phyloP scores from a whole-genome alignment of 257 asterid genomes.

The Gynochthodes officinalis region DNA sequence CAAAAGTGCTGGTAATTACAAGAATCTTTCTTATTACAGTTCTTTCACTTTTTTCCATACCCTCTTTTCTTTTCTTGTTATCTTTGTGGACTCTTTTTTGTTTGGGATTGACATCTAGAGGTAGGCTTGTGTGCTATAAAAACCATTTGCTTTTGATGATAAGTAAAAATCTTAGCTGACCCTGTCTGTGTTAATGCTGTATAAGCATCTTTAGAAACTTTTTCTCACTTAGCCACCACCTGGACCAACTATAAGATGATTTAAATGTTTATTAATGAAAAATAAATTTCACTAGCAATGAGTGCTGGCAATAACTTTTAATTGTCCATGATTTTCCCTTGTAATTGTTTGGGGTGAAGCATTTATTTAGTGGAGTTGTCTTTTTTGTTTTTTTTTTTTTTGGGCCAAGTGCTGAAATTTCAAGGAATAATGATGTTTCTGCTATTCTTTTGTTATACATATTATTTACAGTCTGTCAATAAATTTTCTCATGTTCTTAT shows the following conservation, averaged over 20 bases:
- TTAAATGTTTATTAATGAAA: background rate
- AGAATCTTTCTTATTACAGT: background rate
- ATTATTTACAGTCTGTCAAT: background rate
- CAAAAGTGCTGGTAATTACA: constrained; percentile 80
- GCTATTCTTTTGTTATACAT: background rate
- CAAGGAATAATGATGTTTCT: background rate
- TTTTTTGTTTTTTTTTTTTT: background rate
- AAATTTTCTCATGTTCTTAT: background rate
- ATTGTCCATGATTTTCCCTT: background rate
- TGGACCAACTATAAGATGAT: background rate
- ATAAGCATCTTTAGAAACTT: background rate
- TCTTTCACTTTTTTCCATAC: background rate
- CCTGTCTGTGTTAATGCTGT: background rate
- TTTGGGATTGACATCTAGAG: background rate
- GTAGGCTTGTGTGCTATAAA: background rate
- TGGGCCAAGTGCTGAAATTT: background rate
- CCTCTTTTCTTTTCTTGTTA: background rate
- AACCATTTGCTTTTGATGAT: background rate
- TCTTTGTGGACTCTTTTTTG: background rate
- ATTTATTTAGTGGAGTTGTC: background rate
- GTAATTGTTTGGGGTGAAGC: background rate
- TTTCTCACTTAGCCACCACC: background rate
- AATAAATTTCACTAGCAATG: background rate
- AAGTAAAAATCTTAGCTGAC: background rate
- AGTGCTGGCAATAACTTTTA: background rate